Conservation (phyloP, 371 early-diverging fungal species). For the Circinella umbellata region DNA sequence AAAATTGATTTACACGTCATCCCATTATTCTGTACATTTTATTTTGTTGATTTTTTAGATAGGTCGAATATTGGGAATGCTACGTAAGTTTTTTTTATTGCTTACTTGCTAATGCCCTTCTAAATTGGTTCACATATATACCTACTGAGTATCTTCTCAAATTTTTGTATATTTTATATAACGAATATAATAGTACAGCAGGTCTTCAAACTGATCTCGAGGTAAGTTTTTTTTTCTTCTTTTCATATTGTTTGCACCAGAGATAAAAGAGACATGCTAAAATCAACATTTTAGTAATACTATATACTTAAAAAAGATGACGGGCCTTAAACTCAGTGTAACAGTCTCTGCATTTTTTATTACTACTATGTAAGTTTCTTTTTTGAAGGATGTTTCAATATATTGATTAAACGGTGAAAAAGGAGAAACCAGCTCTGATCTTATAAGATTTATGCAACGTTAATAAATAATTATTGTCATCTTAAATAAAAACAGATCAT, state of each 20-base stretch:
- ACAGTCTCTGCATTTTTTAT: conserved; percentile 45
- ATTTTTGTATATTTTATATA: conserved; percentile 8
- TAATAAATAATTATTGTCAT: background rate
- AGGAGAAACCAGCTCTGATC: too few relatives aligned
- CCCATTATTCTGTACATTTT: conserved; percentile 48
- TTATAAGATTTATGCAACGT: background rate
- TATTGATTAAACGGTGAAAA: too few relatives aligned
- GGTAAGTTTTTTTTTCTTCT: conserved; percentile 8
- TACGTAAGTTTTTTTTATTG: conserved; percentile 14
- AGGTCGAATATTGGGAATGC: conserved; percentile 29
- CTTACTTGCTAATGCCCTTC: background rate
- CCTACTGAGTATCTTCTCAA: background rate
- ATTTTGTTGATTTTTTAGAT: conserved; percentile 42
- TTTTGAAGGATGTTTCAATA: background rate
- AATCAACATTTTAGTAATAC: background rate
- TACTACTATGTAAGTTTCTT: conserved; percentile 38
- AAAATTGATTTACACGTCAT: conserved; percentile 42
- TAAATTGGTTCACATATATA: background rate
- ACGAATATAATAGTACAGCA: conserved; percentile 16
- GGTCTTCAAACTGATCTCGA: conserved; percentile 25
- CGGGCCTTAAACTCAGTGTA: conserved; percentile 24
- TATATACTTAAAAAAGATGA: conserved; percentile 22
- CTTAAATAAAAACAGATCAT: conserved; percentile 32
- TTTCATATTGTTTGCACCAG: too few relatives aligned
- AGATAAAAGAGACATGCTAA: background rate